phyloP scores from a whole-genome alignment of 768 basidiomycete genomes.

The Pleurotus tuber-regium region DNA sequence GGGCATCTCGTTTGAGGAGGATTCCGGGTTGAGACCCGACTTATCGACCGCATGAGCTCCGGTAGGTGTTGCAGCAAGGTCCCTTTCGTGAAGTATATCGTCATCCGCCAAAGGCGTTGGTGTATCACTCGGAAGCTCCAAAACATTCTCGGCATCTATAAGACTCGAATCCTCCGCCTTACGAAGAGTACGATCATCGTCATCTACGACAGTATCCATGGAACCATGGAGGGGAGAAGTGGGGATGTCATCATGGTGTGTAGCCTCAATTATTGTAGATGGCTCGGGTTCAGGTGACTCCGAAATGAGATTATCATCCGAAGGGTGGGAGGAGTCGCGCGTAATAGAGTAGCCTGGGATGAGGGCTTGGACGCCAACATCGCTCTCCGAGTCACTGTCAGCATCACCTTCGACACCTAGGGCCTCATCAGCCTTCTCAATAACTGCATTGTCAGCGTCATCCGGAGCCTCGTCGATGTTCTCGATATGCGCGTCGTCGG shows the following conservation, averaged over 20 bases:
- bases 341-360: not conserved
- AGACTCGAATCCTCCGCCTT: not conserved
- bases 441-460: no score
- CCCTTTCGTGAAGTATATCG: no score
- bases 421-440: slow-evolving; percentile 11
- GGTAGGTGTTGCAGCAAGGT: no score
- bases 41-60: no score
- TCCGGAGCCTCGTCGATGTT: not conserved
- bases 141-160: not conserved
- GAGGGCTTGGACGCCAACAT: not conserved
- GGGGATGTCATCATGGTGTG: not conserved
- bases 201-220: slow-evolving; percentile 3
- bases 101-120: not conserved
- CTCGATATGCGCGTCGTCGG: not conserved
- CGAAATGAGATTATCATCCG: not conserved
- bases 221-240: slow-evolving; percentile 1
- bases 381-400: not conserved
- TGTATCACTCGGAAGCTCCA: not conserved
- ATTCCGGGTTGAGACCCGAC: no score
- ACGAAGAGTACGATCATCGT: not conserved
- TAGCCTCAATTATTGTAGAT: not conserved
- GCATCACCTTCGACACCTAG: slow-evolving; percentile 8
- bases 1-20: no score
- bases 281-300: not conserved
- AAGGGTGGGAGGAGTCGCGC: not conserved